Conservation (phyloP, 2,329 filamentous ascomycete species). For the Aspergillus sp. region DNA sequence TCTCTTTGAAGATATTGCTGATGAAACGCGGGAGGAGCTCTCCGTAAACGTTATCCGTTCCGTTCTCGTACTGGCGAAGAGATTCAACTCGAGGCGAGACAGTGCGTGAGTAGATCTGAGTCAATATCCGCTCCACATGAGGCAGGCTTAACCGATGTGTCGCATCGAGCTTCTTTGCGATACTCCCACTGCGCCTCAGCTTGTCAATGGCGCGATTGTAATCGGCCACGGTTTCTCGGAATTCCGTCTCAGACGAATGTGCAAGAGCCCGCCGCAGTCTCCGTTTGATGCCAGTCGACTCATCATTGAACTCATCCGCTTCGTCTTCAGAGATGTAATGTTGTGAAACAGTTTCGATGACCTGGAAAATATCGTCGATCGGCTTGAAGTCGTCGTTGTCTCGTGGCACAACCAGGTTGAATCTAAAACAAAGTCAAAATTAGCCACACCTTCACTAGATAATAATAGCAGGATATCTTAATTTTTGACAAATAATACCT, state of each 20-base stretch:
- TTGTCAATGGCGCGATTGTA: conserved; percentile 70
- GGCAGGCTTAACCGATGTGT: conserved; percentile 66
- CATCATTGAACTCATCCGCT: conserved; percentile 63
- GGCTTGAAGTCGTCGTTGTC: conserved; percentile 69
- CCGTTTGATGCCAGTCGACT: conserved; percentile 68
- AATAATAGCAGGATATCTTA: neutral
- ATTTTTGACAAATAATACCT: conserved; percentile 41
- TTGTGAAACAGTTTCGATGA: conserved; percentile 65
- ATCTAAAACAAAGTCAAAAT: conserved; percentile 41
- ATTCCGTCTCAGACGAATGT: conserved; percentile 64
- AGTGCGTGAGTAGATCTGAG: conserved; percentile 85
- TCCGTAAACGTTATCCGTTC: conserved; percentile 90
- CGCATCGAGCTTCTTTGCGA: conserved; percentile 66
- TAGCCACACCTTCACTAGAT: conserved; percentile 1
- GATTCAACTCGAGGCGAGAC: conserved; percentile 85
- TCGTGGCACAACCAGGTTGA: conserved; percentile 71
- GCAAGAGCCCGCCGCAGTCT: conserved; percentile 70
- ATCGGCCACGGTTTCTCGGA: conserved; percentile 65
- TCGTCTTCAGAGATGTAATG: conserved; percentile 73
- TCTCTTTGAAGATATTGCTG: conserved; percentile 73
- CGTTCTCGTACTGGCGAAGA: conserved; percentile 79
- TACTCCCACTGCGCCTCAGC: conserved; percentile 64
- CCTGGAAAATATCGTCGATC: conserved; percentile 64
- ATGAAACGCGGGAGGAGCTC: conserved; percentile 84
- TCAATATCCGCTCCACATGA: conserved; percentile 74